phyloP scores from a whole-genome alignment of 306 rosid genomes.

The Hippophae rhamnoides region DNA sequence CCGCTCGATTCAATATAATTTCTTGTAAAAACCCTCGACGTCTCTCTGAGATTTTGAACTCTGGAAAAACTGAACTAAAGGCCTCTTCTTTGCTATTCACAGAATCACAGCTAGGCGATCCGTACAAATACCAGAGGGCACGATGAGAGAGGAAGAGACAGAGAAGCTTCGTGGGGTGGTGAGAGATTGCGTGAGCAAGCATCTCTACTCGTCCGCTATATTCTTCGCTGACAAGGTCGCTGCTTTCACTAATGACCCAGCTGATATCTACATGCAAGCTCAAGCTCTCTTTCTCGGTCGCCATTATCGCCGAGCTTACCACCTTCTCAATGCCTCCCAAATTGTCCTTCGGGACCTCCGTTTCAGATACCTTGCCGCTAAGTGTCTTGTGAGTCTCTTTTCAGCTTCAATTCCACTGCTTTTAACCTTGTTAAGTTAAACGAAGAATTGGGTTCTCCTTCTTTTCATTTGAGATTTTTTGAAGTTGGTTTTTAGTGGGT shows the following conservation, averaged over 20 bases:
- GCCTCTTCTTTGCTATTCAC: background rate
- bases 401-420: background rate
- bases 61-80: background rate
- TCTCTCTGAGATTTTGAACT: background rate
- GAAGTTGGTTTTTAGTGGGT: background rate
- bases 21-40: background rate
- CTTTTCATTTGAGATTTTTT: background rate
- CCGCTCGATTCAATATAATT: background rate
- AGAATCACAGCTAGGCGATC: background rate
- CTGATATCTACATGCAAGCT: constrained; percentile 93
- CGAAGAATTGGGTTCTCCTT: background rate
- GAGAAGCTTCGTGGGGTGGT: constrained; percentile 93
- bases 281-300: constrained; percentile 95
- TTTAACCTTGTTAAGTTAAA: background rate
- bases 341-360: constrained; percentile 85
- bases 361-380: constrained; percentile 91
- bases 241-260: constrained; percentile 80
- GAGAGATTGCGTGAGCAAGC: constrained; percentile 87
- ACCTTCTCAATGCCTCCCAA: constrained; percentile 86
- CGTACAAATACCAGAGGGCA: constrained; percentile 9
- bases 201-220: constrained; percentile 83
- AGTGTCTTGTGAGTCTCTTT: constrained; percentile 51
- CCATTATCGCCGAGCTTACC: constrained; percentile 89
- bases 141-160: constrained; percentile 74
- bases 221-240: constrained; percentile 95